Evolutionary conservation across 2,329 filamentous ascomycete genomes (phyloP).

Genomic region (Fusarium tanahbumbuense): DNA sequence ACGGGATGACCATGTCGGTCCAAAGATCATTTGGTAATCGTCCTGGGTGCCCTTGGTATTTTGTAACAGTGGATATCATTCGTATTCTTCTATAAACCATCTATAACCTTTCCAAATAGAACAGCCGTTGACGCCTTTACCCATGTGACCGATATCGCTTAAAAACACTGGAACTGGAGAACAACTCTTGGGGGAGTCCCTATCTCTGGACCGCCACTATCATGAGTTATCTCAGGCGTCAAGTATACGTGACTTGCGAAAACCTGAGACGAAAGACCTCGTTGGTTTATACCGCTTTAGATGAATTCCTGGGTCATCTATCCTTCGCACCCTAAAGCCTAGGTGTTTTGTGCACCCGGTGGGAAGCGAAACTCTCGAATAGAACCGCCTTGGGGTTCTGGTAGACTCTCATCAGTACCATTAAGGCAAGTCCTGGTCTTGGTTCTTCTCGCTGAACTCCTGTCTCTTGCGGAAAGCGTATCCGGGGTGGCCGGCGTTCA

Average conservation of each 20-base stretch:
- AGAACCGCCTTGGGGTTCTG: too few species aligned
- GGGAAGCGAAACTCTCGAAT: neutral
- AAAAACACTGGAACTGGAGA: neutral
- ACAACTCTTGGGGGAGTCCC: neutral
- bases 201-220: neutral
- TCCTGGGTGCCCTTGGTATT: neutral
- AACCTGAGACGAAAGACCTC: neutral
- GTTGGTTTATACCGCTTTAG: fast-evolving
- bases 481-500: conserved; percentile 43
- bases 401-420: neutral
- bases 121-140: conserved; percentile 16
- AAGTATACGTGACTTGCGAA: neutral
- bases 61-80: conserved; percentile 5
- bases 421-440: conserved; percentile 2
- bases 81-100: neutral
- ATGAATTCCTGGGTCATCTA: neutral
- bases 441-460: conserved; percentile 8
- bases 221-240: neutral
- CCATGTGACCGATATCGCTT: neutral
- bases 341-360: too few species aligned
- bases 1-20: neutral
- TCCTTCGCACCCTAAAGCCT: neutral
- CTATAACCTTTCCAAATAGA: neutral
- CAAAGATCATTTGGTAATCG: neutral
- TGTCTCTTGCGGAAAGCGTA: conserved; percentile 19